These are phyloP conservation scores for Penicillium sp. DNA, from an alignment of 2,329 filamentous ascomycete species.

Conservation along the genomic window DNA sequence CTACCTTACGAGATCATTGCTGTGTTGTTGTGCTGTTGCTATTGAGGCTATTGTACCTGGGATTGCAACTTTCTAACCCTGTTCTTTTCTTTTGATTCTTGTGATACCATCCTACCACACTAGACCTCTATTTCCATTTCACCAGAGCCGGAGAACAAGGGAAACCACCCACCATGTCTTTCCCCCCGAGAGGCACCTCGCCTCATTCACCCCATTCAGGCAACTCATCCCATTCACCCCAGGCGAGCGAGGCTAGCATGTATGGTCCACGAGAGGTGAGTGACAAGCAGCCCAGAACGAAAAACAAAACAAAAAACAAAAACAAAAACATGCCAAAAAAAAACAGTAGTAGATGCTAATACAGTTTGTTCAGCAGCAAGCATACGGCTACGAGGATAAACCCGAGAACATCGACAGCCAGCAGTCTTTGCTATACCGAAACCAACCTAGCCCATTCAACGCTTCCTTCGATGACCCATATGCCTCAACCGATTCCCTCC, in stretches of 20 bases:
- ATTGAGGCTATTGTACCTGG: background rate
- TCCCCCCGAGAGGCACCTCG: slow-evolving; percentile 19
- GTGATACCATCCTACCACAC: background rate
- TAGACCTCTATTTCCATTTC: background rate
- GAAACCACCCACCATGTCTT: slow-evolving; percentile 22
- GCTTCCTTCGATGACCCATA: slow-evolving; percentile 53
- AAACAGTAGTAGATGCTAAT: slow-evolving; percentile 8
- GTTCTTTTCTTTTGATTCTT: background rate
- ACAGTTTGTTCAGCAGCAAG: background rate
- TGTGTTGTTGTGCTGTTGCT: background rate
- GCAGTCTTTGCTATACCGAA: slow-evolving; percentile 30
- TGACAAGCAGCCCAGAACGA: background rate
- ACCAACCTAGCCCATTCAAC: slow-evolving; percentile 45
- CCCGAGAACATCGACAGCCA: slow-evolving; percentile 24
- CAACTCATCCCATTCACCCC: slow-evolving; percentile 21
- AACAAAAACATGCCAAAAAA: background rate
- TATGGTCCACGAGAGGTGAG: slow-evolving; percentile 20
- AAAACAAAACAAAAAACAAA: too few species aligned
- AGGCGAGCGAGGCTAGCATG: slow-evolving; percentile 19
- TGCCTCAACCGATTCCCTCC: slow-evolving; percentile 32
- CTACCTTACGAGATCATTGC: background rate
- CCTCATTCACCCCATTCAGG: slow-evolving; percentile 23
- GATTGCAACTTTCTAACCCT: background rate
- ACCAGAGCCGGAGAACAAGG: background rate
- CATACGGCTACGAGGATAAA: slow-evolving; percentile 26